Evolutionary conservation across 2,329 filamentous ascomycete species (phyloP).

Genomic region (Didymella pomorum): DNA sequence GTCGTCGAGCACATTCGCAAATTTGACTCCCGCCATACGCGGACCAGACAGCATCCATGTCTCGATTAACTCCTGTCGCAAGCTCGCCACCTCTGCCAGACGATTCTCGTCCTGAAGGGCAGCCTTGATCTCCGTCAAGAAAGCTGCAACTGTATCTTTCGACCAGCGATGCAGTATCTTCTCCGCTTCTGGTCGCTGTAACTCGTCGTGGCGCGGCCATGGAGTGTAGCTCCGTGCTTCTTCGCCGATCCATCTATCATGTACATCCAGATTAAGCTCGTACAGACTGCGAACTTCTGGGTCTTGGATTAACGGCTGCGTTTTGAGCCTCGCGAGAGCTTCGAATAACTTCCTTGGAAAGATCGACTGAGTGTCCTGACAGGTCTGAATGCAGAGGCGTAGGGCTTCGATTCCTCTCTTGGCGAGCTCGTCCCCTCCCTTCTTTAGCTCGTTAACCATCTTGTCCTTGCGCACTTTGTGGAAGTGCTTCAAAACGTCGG

Average conservation of each 20-base stretch:
- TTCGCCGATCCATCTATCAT: conserved; percentile 80
- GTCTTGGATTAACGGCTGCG: conserved; percentile 75
- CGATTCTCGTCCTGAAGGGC: conserved; percentile 68
- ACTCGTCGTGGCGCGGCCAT: conserved; percentile 82
- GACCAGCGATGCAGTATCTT: conserved; percentile 53
- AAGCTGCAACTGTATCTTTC: conserved; percentile 48
- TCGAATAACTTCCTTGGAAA: conserved; percentile 77
- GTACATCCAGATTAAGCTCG: conserved; percentile 78
- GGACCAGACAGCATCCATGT: conserved; percentile 77
- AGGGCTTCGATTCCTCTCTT: conserved; percentile 70
- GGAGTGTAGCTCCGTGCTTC: conserved; percentile 87
- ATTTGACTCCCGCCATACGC: conserved; percentile 71
- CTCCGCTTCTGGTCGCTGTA: conserved; percentile 53
- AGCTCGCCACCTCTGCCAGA: conserved; percentile 72
- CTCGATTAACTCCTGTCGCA: conserved; percentile 74
- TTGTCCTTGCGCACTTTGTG: conserved; percentile 74
- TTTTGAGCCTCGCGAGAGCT: conserved; percentile 73
- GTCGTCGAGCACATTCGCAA: conserved; percentile 71
- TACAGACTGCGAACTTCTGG: conserved; percentile 69
- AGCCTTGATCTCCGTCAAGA: conserved; percentile 67
- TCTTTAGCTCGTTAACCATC: conserved; percentile 69
- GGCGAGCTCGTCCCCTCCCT: conserved; percentile 54
- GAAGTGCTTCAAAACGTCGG: conserved; percentile 81
- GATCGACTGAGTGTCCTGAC: conserved; percentile 78
- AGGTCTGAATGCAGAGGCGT: conserved; percentile 76